A percentile compares a stretch with the other conserved stretches of the same genome.
These are phyloP conservation scores for Coemansia sp. DNA, from an alignment of 192 early-diverging fungal species.

Conservation along the genomic window DNA sequence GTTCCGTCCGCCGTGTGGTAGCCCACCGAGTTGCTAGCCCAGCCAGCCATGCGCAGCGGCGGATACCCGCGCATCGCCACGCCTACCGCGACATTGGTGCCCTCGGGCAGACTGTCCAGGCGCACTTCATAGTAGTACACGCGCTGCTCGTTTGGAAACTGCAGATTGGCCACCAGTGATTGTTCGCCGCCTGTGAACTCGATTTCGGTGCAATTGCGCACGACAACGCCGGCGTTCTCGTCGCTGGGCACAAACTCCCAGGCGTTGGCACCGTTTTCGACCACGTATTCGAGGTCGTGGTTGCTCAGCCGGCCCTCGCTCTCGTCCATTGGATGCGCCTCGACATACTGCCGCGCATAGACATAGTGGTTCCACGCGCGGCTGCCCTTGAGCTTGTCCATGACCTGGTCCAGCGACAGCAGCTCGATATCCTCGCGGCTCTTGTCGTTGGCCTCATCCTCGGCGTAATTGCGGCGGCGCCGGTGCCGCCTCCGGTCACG, in stretches of 20 bases:
- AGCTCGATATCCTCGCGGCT: conserved; percentile 19
- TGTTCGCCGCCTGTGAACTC: conserved; percentile 36
- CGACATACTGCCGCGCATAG: conserved; percentile 55
- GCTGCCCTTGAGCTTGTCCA: conserved; percentile 23
- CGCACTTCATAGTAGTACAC: conserved; percentile 50
- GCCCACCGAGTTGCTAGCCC: conserved; percentile 65
- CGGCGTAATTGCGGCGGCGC: not conserved
- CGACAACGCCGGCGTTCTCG: conserved; percentile 19
- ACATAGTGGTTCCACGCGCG: conserved; percentile 34
- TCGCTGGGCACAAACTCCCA: conserved; percentile 33
- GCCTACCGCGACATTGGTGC: conserved; percentile 65
- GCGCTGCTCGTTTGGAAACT: conserved; percentile 49
- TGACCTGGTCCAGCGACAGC: conserved; percentile 25
- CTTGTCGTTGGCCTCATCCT: conserved; percentile 1
- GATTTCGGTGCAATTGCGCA: conserved; percentile 33
- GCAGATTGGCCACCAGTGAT: conserved; percentile 37
- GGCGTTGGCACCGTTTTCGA: conserved; percentile 41
- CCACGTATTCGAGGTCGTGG: conserved; percentile 28
- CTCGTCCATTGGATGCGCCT: conserved; percentile 44
- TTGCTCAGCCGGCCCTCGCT: conserved; percentile 27
- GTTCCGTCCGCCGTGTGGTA: conserved; percentile 64
- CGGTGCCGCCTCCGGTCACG: not conserved
- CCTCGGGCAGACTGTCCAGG: conserved; percentile 52
- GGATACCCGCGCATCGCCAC: conserved; percentile 66
- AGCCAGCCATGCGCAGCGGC: conserved; percentile 65